Evolutionary conservation across 2,329 filamentous ascomycete species (phyloP), one percentile per base, ranked within the genome.

Genomic region (Cladosporium sp.): DNA sequence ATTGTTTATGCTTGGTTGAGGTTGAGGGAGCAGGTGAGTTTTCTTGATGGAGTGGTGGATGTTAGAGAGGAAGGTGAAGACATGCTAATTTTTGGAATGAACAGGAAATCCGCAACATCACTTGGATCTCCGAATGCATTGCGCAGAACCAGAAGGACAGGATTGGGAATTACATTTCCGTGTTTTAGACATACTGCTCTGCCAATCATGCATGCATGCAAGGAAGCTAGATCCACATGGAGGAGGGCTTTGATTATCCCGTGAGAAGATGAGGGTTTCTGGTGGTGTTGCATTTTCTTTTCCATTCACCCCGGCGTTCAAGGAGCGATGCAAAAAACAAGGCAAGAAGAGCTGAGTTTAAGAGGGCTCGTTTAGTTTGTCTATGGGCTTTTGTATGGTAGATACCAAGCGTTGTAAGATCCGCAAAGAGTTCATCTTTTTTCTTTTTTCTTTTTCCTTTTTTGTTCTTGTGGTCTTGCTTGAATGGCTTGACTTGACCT

Each of bases 91-190:
- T n/a, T n/a, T n/a, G n/a, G n/a, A n/a, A n/a, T n/a, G n/a, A n/a
- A 35, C 55, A 97, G 91, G 93, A 98, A 86, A 96, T 97, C 63
- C 87, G 93, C 58, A 98, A 98, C 72, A 95, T 98, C 65, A 97
- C 93, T 45, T 98, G 93, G 93, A 98, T 98, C 70, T 86, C 93
- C 18, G 93, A 98, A 72, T 98, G 93, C 74, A 98, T 98, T 79
- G 93, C 93, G 50, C 93, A 98, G 74, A 96, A 95, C 76, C 93
- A 98, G 73, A 98, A 98, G 77, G 93, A 98, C 72, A 83, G 93
- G 67, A 97, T 98, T 68, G 87, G 88, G 62, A 98, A 97, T 74
- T 98, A 95, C 72, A 98, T 98, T 69, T 95, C 90, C 72, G 93
- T 97, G 55, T 95, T 98, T 73, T 95, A 48, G 19, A 48, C 12